phyloP scores from a whole-genome alignment of 306 rosid genomes.

The Ceratonia siliqua region DNA sequence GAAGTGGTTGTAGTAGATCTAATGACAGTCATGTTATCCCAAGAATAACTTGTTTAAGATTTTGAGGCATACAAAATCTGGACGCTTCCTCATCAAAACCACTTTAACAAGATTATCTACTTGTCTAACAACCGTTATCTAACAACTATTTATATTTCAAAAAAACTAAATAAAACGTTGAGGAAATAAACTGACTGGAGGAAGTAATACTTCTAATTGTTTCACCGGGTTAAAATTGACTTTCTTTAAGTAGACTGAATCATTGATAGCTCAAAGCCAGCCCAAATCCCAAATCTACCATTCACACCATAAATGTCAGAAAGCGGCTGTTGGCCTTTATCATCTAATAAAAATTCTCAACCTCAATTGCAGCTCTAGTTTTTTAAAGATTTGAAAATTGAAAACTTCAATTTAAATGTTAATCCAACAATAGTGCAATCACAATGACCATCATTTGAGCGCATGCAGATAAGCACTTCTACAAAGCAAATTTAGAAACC shows the following conservation, averaged over 20 bases:
- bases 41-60: background rate
- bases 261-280: background rate
- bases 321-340: background rate
- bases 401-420: background rate
- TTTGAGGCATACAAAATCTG: constrained; percentile 10
- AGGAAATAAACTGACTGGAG: background rate
- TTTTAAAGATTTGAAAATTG: background rate
- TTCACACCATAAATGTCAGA: background rate
- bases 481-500: constrained; percentile 19
- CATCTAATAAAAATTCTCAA: background rate
- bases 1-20: background rate
- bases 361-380: background rate
- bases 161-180: background rate
- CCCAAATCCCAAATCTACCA: background rate
- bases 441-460: background rate
- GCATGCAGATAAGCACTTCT: background rate
- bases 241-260: constrained; percentile 1
- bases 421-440: background rate
- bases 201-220: background rate
- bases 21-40: constrained; percentile 10
- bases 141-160: background rate
- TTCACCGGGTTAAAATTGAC: background rate
- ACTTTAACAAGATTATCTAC: constrained; percentile 7
- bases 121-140: background rate
- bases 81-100: constrained; percentile 6